Percentiles rank a stretch among this genome's conserved stretches.
Evolutionary conservation across 257 asterid species (phyloP).

Genomic region (Salvia hispanica): DNA sequence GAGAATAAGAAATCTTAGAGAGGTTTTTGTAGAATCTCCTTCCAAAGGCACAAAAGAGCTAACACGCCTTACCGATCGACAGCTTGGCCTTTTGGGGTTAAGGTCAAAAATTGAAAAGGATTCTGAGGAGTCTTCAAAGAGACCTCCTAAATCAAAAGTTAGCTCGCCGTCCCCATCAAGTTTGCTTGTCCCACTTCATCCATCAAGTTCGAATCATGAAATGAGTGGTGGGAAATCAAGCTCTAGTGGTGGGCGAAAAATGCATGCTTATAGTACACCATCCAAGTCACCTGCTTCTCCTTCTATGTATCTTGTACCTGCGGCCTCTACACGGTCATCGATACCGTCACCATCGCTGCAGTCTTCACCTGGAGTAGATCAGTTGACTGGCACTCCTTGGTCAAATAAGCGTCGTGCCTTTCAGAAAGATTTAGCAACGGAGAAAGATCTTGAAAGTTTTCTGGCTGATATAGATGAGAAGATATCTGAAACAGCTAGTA

Average conservation of each 20-base stretch:
- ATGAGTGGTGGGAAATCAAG: conserved; percentile 59
- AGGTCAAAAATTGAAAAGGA: conserved; percentile 54
- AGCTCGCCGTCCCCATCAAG: conserved; percentile 58
- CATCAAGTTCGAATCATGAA: conserved; percentile 56
- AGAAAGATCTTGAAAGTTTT: conserved; percentile 71
- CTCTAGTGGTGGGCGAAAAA: conserved; percentile 49
- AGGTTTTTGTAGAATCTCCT: conserved; percentile 52
- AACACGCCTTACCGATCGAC: conserved; percentile 61
- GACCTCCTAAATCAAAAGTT: conserved; percentile 67
- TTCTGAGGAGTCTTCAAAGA: conserved; percentile 57
- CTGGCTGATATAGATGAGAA: conserved; percentile 88
- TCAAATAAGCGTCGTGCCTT: conserved; percentile 61
- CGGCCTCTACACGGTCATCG: conserved; percentile 56
- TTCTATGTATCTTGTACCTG: conserved; percentile 69
- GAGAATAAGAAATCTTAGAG: conserved; percentile 48
- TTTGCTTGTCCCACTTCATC: conserved; percentile 80
- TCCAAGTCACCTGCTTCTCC: conserved; percentile 82
- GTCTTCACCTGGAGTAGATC: conserved; percentile 61
- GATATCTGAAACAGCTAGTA: conserved; percentile 69
- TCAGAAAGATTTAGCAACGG: conserved; percentile 71
- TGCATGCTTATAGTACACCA: conserved; percentile 54
- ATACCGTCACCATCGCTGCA: conserved; percentile 57
- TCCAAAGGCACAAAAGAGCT: conserved; percentile 67
- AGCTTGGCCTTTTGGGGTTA: conserved; percentile 76
- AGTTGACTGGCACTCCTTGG: conserved; percentile 68